phyloP scores from a whole-genome alignment of 768 basidiomycete species.

The Termitomyces sp. region DNA sequence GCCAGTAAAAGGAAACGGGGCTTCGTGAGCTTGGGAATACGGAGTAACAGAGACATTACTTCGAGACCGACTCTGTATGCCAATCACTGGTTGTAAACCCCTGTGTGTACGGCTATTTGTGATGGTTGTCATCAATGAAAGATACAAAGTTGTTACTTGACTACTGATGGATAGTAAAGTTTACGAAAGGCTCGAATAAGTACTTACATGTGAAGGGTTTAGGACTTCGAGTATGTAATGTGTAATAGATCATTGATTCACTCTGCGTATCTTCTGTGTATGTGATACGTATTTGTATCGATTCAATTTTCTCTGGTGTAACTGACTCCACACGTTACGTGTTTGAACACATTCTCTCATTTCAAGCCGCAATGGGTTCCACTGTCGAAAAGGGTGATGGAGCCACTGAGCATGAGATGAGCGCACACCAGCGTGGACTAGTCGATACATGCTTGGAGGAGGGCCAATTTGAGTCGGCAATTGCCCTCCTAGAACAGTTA shows the following conservation, averaged over 20 bases:
- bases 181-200: no score
- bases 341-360: background rate
- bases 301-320: background rate
- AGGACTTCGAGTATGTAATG: no score
- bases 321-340: background rate
- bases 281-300: background rate
- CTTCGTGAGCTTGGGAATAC: conserved; percentile 8
- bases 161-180: no score
- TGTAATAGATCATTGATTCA: no score
- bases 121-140: conserved; percentile 2
- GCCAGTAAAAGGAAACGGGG: background rate
- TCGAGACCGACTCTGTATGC: background rate
- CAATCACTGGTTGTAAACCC: background rate
- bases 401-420: conserved; percentile 37
- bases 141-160: no score
- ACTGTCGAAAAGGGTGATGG: conserved; percentile 1
- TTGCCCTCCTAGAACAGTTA: conserved; percentile 55
- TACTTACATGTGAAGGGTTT: no score
- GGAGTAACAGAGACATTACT: conserved; percentile 14
- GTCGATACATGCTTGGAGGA: conserved; percentile 77
- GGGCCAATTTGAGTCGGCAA: conserved; percentile 67
- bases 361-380: background rate
- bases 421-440: conserved; percentile 41
- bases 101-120: conserved; percentile 2
- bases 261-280: no score